Evolutionary conservation across 495 filamentous ascomycete genomes (phyloP), one percentile per base, ranked within the genome.

Genomic region (Aspergillus leporis): DNA sequence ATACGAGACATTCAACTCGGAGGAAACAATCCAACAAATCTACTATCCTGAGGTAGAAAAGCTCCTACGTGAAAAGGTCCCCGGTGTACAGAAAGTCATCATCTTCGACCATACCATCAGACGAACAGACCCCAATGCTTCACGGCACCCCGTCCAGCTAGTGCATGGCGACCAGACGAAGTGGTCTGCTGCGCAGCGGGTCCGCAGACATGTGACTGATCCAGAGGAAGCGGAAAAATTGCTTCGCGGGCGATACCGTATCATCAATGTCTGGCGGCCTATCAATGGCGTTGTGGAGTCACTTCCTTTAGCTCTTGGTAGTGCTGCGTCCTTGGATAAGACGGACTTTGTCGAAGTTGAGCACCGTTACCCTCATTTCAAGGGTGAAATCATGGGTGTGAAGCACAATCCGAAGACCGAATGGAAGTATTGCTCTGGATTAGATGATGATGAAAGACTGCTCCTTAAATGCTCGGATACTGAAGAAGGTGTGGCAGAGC

Each of bases 91-190:
- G 45, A 74, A 82, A 5, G 75, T 95, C 32, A 69, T 90, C 57
- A 71, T 97, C 63, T 97, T 97, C 80, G 92, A 97, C 82, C 90
- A 97, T 77, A 97, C 92, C 16, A 85, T 96, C 77, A 89, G 92
- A 4, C 85, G 87, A 38, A 72, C 82, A 6, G 66, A 56, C 5
- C 76, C 82, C 1, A 58, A 69, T 40, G 81, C 89, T 0, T 54
- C 62, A 4, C 82, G 91, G 13, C 71, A 71, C 19, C 90, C 92
- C 10, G 92, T 96, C 0, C 81, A 75, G 23, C 68, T 81, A 23
- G 90, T 87, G 0, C 92, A 97, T 75, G 90, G 94, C 66, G 92
- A 97, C 70, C 92, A 96, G 71, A 94, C 91, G 0, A 50, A 78
- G 19, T 57, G 64, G n/a, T 87, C 88, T 0, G 83, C 87, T 0